These are phyloP conservation scores for Allodekkera sacchari DNA, from an alignment of 805 yeast genomes.

Conservation along the genomic window DNA sequence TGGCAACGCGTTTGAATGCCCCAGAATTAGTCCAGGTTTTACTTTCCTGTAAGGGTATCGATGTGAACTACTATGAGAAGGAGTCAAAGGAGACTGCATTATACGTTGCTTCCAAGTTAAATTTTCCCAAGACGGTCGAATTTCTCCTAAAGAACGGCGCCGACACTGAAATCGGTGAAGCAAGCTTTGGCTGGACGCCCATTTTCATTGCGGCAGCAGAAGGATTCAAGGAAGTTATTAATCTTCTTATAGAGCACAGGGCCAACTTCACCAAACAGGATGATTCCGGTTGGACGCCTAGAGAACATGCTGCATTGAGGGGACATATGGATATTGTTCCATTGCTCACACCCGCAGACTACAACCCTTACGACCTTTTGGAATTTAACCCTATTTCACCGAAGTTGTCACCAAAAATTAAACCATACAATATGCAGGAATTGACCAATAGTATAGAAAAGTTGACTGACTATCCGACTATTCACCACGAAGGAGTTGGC, in stretches of 20 bases:
- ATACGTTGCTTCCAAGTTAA: slow-evolving; percentile 69
- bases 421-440: slow-evolving; percentile 21
- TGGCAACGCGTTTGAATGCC: slow-evolving; percentile 63
- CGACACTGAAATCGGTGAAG: slow-evolving; percentile 66
- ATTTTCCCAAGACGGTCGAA: slow-evolving; percentile 44
- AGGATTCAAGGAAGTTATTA: slow-evolving; percentile 55
- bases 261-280: slow-evolving; percentile 55
- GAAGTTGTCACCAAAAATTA: slow-evolving; percentile 23
- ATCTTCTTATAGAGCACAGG: slow-evolving; percentile 41
- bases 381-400: slow-evolving; percentile 16
- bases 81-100: slow-evolving; percentile 69
- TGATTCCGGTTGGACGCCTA: slow-evolving; percentile 93
- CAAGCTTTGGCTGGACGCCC: slow-evolving; percentile 90
- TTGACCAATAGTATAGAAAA: slow-evolving; percentile 19
- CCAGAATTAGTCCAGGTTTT: slow-evolving; percentile 47
- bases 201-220: slow-evolving; percentile 84
- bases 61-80: slow-evolving; percentile 51
- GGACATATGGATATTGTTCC: slow-evolving; percentile 74
- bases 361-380: slow-evolving; percentile 23
- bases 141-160: slow-evolving; percentile 54
- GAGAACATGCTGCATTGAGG: slow-evolving; percentile 89
- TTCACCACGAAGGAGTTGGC: not conserved
- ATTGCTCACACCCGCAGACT: slow-evolving; percentile 43
- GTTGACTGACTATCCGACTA: slow-evolving; percentile 13
- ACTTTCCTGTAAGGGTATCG: slow-evolving; percentile 47